phyloP scores from a whole-genome alignment of 2,329 filamentous ascomycete species.

The Ploettnerulaceae sp. region DNA sequence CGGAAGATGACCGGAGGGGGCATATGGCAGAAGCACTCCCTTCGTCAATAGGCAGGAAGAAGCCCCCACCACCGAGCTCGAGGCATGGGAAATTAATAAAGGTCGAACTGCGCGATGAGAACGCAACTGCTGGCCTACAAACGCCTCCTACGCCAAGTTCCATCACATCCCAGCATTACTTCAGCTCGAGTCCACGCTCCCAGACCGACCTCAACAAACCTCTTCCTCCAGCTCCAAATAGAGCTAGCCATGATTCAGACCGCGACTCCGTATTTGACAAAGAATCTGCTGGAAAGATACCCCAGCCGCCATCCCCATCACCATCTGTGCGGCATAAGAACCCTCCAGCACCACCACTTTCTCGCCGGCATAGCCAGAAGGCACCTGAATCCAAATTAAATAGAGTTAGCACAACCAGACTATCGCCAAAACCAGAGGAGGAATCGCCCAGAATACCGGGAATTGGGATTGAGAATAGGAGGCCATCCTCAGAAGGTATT shows the following conservation, averaged over 20 bases:
- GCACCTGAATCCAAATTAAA: conserved; percentile 27
- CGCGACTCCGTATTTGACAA: conserved; percentile 49
- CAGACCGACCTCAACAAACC: conserved; percentile 56
- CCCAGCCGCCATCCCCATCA: conserved; percentile 39
- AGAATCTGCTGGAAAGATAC: conserved; percentile 48
- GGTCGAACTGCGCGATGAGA: conserved; percentile 39
- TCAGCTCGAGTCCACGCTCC: conserved; percentile 28
- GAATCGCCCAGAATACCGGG: conserved; percentile 13
- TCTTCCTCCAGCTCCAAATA: conserved; percentile 49
- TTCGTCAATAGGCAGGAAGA: conserved; percentile 49
- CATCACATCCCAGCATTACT: conserved; percentile 24
- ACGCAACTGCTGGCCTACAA: conserved; percentile 35
- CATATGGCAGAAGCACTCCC: conserved; percentile 27
- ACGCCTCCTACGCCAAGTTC: conserved; percentile 26
- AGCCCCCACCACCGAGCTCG: conserved; percentile 69
- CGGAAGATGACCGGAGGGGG: conserved; percentile 44
- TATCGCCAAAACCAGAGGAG: conserved; percentile 31
- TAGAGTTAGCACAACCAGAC: conserved; percentile 23
- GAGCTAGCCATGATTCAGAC: conserved; percentile 40
- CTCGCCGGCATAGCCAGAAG: conserved; percentile 32
- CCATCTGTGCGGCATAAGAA: conserved; percentile 32
- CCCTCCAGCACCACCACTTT: conserved; percentile 39
- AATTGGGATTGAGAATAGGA: conserved; percentile 11
- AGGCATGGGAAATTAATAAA: conserved; percentile 73
- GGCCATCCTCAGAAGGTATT: conserved; percentile 15